Conservation (phyloP, 495 filamentous ascomycete genomes). For the Sabuloglossum arenarium region DNA sequence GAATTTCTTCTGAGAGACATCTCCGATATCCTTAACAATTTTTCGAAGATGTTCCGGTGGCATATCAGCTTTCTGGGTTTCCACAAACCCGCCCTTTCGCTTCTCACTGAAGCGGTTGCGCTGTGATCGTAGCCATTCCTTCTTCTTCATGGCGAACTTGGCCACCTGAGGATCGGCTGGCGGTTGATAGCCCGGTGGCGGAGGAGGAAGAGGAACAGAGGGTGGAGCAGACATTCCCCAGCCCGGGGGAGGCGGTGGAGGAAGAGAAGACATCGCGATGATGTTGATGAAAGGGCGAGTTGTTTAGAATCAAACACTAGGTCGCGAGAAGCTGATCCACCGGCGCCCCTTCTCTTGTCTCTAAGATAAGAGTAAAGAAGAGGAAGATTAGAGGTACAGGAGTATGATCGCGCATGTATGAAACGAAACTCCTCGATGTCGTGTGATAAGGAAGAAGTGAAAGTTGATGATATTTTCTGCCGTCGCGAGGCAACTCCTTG, state of each 20-base stretch:
- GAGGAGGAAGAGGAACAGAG: slow-evolving; percentile 55
- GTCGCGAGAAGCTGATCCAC: neutral
- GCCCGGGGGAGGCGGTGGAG: slow-evolving; percentile 62
- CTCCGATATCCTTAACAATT: slow-evolving; percentile 95
- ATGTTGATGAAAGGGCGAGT: neutral
- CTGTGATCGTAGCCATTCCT: slow-evolving; percentile 89
- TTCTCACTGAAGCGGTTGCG: slow-evolving; percentile 92
- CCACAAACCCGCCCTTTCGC: slow-evolving; percentile 85
- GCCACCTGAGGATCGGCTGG: slow-evolving; percentile 69
- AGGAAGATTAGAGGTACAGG: neutral
- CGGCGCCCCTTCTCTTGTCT: neutral
- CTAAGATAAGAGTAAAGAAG: neutral
- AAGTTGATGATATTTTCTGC: neutral
- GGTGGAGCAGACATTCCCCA: slow-evolving; percentile 52
- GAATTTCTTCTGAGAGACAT: slow-evolving; percentile 99
- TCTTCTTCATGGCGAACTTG: slow-evolving; percentile 97
- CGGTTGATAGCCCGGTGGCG: slow-evolving; percentile 76
- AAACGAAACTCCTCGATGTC: neutral
- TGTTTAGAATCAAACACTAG: neutral
- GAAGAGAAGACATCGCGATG: slow-evolving; percentile 50
- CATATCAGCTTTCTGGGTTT: slow-evolving; percentile 98
- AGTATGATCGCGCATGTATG: neutral
- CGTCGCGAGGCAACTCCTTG: slow-evolving; percentile 7
- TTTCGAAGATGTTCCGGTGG: slow-evolving; percentile 96
- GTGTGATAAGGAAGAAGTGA: neutral